Percentiles rank a stretch among this genome's conserved stretches.
Evolutionary conservation across 768 basidiomycete genomes (phyloP).

Genomic region (Russula emetica): DNA sequence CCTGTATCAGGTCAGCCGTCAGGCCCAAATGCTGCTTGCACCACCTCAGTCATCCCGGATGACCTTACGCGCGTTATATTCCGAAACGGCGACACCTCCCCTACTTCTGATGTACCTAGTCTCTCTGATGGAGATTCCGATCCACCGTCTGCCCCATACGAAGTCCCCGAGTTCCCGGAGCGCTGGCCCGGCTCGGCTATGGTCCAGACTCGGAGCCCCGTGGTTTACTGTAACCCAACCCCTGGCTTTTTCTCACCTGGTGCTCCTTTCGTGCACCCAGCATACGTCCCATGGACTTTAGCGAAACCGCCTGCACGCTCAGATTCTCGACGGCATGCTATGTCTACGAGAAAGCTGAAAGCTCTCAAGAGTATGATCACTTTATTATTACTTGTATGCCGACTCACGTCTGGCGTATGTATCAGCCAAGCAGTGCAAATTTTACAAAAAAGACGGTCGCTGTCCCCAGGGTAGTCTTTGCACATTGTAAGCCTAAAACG

Average conservation of each 20-base stretch:
- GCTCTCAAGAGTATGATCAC: slow-evolving; percentile 24
- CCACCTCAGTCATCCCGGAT: slow-evolving; percentile 1
- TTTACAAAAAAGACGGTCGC: slow-evolving; percentile 23
- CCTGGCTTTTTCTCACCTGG: slow-evolving; percentile 16
- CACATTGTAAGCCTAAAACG: slow-evolving; percentile 23
- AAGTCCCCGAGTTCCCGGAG: slow-evolving; percentile 24
- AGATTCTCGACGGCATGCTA: slow-evolving; percentile 13
- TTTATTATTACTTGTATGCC: not conserved
- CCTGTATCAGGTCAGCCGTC: not conserved
- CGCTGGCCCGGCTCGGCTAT: slow-evolving; percentile 23
- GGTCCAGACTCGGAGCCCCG: slow-evolving; percentile 5
- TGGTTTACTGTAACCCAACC: slow-evolving; percentile 13
- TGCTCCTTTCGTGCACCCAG: slow-evolving; percentile 10
- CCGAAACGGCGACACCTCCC: slow-evolving; percentile 8
- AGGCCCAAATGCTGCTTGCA: not conserved
- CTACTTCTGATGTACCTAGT: slow-evolving; percentile 24
- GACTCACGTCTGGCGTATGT: not conserved
- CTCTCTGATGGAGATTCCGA: slow-evolving; percentile 25
- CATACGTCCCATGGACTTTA: slow-evolving; percentile 9
- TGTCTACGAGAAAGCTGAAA: slow-evolving; percentile 23
- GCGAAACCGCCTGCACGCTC: slow-evolving; percentile 1
- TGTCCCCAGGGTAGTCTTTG: slow-evolving; percentile 25
- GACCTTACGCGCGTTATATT: slow-evolving; percentile 13
- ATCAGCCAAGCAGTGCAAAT: slow-evolving; percentile 27
- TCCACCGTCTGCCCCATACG: slow-evolving; percentile 21